Conservation (phyloP, 331 rosid genomes). For the Stylosanthes scabra region DNA sequence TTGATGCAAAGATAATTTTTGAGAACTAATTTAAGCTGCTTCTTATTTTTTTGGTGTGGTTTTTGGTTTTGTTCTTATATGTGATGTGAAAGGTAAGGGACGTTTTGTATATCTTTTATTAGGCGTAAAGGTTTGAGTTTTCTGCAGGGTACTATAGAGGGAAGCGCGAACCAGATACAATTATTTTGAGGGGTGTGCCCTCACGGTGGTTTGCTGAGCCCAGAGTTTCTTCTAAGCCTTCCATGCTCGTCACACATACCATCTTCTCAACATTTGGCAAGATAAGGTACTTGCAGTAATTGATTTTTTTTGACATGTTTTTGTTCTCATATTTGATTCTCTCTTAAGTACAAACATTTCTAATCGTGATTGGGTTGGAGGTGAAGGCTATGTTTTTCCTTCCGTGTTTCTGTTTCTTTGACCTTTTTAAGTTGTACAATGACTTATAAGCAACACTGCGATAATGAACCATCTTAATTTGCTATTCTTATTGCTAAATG, state of each 20-base stretch:
- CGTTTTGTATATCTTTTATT: neutral
- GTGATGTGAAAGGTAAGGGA: neutral
- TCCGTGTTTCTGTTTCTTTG: neutral
- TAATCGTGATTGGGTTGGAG: constrained; percentile 2
- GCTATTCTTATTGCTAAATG: neutral
- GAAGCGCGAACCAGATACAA: constrained; percentile 73
- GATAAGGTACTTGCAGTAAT: constrained; percentile 60
- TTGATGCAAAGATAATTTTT: too few species aligned
- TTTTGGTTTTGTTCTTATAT: constrained; percentile 23
- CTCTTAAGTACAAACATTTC: neutral
- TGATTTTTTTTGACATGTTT: neutral
- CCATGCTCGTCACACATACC: constrained; percentile 92
- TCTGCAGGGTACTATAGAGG: constrained; percentile 60
- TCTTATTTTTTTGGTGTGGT: neutral
- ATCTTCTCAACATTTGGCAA: constrained; percentile 88
- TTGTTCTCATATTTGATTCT: neutral
- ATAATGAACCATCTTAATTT: neutral
- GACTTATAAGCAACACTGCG: too few species aligned
- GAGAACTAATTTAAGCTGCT: neutral
- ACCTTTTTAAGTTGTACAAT: neutral
- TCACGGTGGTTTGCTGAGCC: constrained; percentile 98
- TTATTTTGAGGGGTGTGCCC: constrained; percentile 69
- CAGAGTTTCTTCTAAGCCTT: constrained; percentile 91
- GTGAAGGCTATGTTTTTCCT: neutral
- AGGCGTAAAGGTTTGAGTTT: neutral